Percentiles rank a stretch among this genome's conserved stretches.
phyloP scores from a whole-genome alignment of 139 green algal species.

The Chlamydomonas schloesseri region DNA sequence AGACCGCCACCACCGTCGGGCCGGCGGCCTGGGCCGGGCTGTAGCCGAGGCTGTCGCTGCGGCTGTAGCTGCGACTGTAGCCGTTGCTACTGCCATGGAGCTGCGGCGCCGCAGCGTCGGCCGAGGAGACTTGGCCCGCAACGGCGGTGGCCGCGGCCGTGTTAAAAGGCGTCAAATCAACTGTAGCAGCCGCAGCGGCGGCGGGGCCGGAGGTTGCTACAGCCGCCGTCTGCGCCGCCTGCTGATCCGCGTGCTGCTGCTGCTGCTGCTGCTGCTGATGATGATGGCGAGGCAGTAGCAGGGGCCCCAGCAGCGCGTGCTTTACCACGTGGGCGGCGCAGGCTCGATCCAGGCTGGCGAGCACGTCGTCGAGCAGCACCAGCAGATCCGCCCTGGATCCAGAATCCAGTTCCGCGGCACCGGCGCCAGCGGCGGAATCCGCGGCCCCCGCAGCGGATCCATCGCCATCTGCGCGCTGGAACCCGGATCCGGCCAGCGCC shows the following conservation, averaged over 20 bases:
- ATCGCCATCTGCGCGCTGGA: no score
- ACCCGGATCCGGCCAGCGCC: no score
- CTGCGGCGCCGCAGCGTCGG: no score
- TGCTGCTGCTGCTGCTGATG: no score
- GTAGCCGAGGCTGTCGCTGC: not conserved
- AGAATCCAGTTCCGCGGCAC: not conserved
- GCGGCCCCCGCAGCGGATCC: no score
- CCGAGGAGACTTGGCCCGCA: no score
- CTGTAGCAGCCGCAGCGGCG: not conserved
- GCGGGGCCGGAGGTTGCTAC: not conserved
- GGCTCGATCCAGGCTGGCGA: conserved; percentile 74
- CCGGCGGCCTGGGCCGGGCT: no score
- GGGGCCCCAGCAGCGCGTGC: conserved; percentile 57
- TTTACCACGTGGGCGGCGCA: conserved; percentile 42
- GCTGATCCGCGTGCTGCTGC: no score
- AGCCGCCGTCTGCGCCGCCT: not conserved
- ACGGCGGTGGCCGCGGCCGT: no score
- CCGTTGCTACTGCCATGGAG: no score
- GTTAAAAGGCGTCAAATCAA: no score
- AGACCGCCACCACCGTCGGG: conserved; percentile 66
- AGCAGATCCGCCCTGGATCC: conserved; percentile 30
- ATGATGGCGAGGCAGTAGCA: not conserved
- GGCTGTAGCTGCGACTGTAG: not conserved
- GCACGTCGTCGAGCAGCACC: conserved; percentile 74
- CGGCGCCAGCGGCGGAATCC: no score